These are phyloP conservation scores for Beta vulgaris DNA, from an alignment of 148 eudicot genomes.

Conservation along the genomic window DNA sequence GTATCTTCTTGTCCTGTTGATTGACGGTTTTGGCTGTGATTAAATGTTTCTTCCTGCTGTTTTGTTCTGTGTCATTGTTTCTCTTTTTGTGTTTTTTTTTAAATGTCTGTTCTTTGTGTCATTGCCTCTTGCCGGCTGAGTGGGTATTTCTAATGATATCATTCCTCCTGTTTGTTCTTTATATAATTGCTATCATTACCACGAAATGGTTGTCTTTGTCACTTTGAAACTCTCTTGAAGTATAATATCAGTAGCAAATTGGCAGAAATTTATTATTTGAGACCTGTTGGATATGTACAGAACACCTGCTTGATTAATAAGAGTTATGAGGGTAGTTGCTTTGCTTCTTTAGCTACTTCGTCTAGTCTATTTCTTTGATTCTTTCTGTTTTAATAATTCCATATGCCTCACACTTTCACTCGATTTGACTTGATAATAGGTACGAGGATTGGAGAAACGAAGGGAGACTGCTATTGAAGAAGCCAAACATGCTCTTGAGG, in stretches of 20 bases:
- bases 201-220: too few species aligned
- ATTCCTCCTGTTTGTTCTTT: too few species aligned
- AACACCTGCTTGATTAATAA: too few species aligned
- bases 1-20: background rate
- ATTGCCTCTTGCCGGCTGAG: too few species aligned
- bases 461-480: conserved; percentile 80
- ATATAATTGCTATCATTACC: too few species aligned
- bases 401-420: background rate
- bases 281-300: conserved; percentile 10
- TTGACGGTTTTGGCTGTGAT: background rate
- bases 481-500: conserved; percentile 74
- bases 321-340: background rate
- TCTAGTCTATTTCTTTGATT: background rate
- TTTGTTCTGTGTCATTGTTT: background rate
- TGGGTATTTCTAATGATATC: too few species aligned
- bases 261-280: too few species aligned
- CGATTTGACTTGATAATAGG: conserved; percentile 43
- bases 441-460: conserved; percentile 72
- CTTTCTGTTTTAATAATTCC: background rate
- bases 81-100: background rate
- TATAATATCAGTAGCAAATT: too few species aligned
- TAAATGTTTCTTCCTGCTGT: background rate
- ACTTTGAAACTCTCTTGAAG: background rate
- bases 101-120: too few species aligned
- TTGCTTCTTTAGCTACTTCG: background rate